phyloP scores from a whole-genome alignment of 208 protist genomes.

The Trypanosoma grayi region DNA sequence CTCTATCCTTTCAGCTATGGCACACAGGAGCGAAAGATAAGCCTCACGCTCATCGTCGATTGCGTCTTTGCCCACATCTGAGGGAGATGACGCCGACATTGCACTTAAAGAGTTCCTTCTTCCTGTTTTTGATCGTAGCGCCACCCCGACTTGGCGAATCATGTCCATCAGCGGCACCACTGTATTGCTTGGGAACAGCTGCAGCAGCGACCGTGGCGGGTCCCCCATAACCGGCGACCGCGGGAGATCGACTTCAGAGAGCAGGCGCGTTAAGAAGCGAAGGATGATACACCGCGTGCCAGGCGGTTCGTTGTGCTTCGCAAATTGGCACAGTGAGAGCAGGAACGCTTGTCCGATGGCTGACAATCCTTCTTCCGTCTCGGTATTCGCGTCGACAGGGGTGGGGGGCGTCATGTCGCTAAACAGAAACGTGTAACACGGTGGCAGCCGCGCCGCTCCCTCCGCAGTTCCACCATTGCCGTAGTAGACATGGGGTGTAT shows the following conservation, averaged over 20 bases:
- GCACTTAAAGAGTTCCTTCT: too few species aligned
- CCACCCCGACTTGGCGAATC: conserved; percentile 43
- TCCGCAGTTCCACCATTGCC: not conserved
- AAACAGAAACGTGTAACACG: conserved; percentile 58
- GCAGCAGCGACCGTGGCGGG: conserved; percentile 49
- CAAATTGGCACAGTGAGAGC: conserved; percentile 67
- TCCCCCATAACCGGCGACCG: conserved; percentile 10
- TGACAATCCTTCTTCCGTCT: conserved; percentile 7
- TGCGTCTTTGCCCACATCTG: not conserved
- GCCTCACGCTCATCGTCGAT: conserved; percentile 36
- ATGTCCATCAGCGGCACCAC: conserved; percentile 68
- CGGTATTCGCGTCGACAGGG: not conserved
- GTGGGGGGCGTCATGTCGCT: conserved; percentile 4
- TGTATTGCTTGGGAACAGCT: conserved; percentile 42
- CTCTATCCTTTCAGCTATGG: conserved; percentile 62
- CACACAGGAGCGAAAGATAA: conserved; percentile 53
- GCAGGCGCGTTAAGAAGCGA: conserved; percentile 44
- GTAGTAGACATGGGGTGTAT: not conserved
- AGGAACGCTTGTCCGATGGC: conserved; percentile 63
- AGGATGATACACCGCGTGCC: conserved; percentile 55
- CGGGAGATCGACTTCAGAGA: conserved; percentile 57
- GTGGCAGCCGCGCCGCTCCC: conserved; percentile 26
- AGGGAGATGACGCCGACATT: not conserved
- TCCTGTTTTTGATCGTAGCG: conserved; percentile 17
- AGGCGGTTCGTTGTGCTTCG: conserved; percentile 64